Evolutionary conservation across 2,329 filamentous ascomycete genomes (phyloP).

Genomic region (Paecilomyces fulvus): DNA sequence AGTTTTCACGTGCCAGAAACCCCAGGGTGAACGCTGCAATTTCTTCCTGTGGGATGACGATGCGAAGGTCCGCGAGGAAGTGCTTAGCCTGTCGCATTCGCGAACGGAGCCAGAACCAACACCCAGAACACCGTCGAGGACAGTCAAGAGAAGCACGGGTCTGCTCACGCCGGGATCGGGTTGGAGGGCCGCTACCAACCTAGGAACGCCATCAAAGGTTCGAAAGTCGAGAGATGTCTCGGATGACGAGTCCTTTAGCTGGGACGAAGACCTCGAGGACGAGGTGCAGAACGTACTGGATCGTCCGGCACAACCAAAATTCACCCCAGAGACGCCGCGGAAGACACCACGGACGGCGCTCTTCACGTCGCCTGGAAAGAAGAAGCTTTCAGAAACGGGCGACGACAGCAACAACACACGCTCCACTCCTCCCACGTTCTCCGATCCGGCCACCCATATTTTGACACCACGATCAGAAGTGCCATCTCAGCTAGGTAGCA

Average conservation of each 20-base stretch:
- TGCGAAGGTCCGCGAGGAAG: constrained; percentile 46
- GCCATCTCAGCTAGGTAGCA: neutral
- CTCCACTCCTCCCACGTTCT: constrained; percentile 8
- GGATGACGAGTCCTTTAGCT: constrained; percentile 28
- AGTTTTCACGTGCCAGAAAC: constrained; percentile 52
- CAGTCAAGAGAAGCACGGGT: constrained; percentile 8
- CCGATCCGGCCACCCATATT: neutral
- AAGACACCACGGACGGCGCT: constrained; percentile 27
- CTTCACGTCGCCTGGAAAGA: constrained; percentile 29
- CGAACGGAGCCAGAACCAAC: constrained; percentile 33
- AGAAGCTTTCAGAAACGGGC: constrained; percentile 21
- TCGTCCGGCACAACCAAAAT: constrained; percentile 18
- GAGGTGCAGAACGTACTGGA: constrained; percentile 17
- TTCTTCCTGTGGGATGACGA: constrained; percentile 57
- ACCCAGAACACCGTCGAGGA: constrained; percentile 17
- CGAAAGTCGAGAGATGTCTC: constrained; percentile 22
- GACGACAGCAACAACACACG: constrained; percentile 11
- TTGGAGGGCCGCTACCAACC: constrained; percentile 9
- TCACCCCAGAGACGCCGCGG: constrained; percentile 25
- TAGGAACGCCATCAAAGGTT: constrained; percentile 15
- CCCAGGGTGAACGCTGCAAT: constrained; percentile 40
- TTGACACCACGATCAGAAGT: neutral
- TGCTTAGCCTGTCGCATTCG: constrained; percentile 42
- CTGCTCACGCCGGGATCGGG: constrained; percentile 29
- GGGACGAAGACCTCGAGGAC: constrained; percentile 29